Conservation (phyloP, 2,329 filamentous ascomycete genomes). For the Aureobasidium sp. region DNA sequence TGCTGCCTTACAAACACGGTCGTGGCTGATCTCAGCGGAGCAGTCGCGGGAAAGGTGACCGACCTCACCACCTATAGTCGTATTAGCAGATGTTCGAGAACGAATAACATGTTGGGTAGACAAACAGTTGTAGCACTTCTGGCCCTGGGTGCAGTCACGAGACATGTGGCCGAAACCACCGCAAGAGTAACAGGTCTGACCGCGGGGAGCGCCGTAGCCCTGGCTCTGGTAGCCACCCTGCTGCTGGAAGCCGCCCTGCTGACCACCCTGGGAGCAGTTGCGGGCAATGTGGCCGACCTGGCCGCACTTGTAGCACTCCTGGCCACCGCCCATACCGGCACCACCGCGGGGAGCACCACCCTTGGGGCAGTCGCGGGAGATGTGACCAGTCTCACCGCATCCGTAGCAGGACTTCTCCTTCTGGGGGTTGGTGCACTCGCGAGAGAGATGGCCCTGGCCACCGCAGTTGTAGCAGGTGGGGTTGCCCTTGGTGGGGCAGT, state of each 20-base stretch:
- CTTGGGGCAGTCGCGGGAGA: constrained; percentile 71
- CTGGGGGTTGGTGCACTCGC: constrained; percentile 80
- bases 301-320: constrained; percentile 91
- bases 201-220: constrained; percentile 33
- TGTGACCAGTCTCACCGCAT: constrained; percentile 77
- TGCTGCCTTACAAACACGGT: constrained; percentile 65
- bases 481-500: constrained; percentile 42
- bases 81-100: constrained; percentile 18
- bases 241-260: constrained; percentile 19
- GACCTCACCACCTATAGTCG: constrained; percentile 58
- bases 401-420: constrained; percentile 73
- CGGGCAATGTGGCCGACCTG: constrained; percentile 94
- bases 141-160: constrained; percentile 95
- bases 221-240: constrained; percentile 38
- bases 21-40: constrained; percentile 78
- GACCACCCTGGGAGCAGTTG: constrained; percentile 63
- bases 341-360: constrained; percentile 35
- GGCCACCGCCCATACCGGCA: constrained; percentile 28
- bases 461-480: constrained; percentile 31
- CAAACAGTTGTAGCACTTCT: constrained; percentile 99
- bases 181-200: constrained; percentile 97
- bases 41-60: constrained; percentile 95
- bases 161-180: constrained; percentile 96
- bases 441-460: constrained; percentile 47
- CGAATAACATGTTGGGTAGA: constrained; percentile 3